These are phyloP conservation scores for thale cress (Arabidopsis thaliana) DNA, from an alignment of 345 rosid species.

Conservation along the genomic window DNA sequence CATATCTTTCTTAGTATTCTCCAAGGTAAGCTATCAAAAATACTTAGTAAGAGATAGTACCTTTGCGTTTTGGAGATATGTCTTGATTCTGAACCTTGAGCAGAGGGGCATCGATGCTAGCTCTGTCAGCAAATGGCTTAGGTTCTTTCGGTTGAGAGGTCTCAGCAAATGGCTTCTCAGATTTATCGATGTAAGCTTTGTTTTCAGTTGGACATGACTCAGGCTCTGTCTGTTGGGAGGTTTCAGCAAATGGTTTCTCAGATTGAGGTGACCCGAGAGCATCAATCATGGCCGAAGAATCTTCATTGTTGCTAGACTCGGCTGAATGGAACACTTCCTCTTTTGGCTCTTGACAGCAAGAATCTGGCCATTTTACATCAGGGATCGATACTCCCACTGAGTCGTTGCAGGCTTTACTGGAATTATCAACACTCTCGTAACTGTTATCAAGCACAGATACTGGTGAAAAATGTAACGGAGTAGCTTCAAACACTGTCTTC, in stretches of 20 bases:
- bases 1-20: background rate
- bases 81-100: constrained; percentile 25
- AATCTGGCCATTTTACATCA: constrained; percentile 22
- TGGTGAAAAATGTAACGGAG: constrained; percentile 58
- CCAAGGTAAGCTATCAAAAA: background rate
- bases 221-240: constrained; percentile 22
- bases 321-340: constrained; percentile 27
- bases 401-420: constrained; percentile 37
- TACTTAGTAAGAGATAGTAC: constrained; percentile 8
- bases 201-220: constrained; percentile 22
- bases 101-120: background rate
- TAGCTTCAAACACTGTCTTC: constrained; percentile 37
- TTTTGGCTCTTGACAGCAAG: constrained; percentile 35
- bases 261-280: constrained; percentile 34
- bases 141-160: constrained; percentile 28
- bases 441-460: constrained; percentile 61
- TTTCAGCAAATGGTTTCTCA: constrained; percentile 32
- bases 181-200: constrained; percentile 9
- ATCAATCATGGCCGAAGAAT: constrained; percentile 30
- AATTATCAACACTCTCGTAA: constrained; percentile 15
- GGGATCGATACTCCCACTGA: constrained; percentile 18
- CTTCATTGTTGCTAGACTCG: constrained; percentile 26
- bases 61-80: constrained; percentile 42
- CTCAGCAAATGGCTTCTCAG: constrained; percentile 27
- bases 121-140: constrained; percentile 22